phyloP scores from a whole-genome alignment of 1,284 basidiomycete species.

The Coniferiporia sulphurascens region DNA sequence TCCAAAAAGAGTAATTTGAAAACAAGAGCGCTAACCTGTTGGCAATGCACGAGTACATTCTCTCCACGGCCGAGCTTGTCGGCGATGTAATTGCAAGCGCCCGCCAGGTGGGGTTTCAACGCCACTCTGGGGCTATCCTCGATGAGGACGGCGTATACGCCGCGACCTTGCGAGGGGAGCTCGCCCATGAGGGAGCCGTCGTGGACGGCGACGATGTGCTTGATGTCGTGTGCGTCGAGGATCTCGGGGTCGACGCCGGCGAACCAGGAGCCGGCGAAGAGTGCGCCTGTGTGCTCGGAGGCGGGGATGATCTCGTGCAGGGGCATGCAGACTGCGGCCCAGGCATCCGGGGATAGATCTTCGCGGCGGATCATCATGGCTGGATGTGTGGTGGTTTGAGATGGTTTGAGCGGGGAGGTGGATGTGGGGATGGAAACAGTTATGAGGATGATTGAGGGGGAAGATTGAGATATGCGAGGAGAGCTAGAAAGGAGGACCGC shows the following conservation, averaged over 20 bases:
- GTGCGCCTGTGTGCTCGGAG: conserved; percentile 29
- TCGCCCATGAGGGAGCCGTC: conserved; percentile 35
- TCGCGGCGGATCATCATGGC: conserved; percentile 66
- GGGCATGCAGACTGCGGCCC: conserved; percentile 74
- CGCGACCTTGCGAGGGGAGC: conserved; percentile 36
- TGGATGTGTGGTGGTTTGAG: too few relatives aligned
- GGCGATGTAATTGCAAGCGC: conserved; percentile 51
- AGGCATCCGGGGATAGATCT: conserved; percentile 58
- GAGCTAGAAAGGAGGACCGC: too few relatives aligned
- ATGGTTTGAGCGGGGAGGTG: too few relatives aligned
- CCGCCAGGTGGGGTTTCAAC: conserved; percentile 48
- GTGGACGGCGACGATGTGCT: conserved; percentile 56
- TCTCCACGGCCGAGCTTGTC: conserved; percentile 41
- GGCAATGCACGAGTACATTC: conserved; percentile 62
- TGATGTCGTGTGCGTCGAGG: conserved; percentile 2
- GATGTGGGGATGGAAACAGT: too few relatives aligned
- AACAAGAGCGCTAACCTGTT: conserved; percentile 44
- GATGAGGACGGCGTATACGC: conserved; percentile 59
- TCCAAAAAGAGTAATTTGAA: background rate
- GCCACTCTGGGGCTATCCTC: conserved; percentile 51
- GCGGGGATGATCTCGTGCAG: conserved; percentile 64
- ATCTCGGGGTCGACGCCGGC: conserved; percentile 14
- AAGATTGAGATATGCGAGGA: too few relatives aligned
- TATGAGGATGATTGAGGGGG: too few relatives aligned
- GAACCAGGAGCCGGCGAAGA: conserved; percentile 31